A percentile compares a stretch with the other conserved stretches of the same genome.
Evolutionary conservation across 495 filamentous ascomycete genomes (phyloP).

Genomic region (Penicillium dipodomyicola): DNA sequence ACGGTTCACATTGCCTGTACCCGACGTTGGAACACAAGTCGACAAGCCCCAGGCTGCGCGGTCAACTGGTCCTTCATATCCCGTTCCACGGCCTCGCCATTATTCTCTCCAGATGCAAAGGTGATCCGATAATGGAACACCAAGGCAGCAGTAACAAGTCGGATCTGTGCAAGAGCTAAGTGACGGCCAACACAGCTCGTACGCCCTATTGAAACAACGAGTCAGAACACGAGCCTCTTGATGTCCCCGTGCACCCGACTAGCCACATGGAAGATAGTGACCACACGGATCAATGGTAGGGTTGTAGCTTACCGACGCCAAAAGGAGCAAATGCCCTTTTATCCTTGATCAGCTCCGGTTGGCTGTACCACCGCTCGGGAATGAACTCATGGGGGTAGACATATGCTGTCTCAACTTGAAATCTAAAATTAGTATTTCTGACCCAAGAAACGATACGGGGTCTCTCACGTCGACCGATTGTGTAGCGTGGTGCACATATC

Average conservation of each 20-base stretch:
- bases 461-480: slow-evolving; percentile 31
- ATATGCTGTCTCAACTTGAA: slow-evolving; percentile 14
- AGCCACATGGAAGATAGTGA: not conserved
- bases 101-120: slow-evolving; percentile 39
- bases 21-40: slow-evolving; percentile 5
- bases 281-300: no score
- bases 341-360: slow-evolving; percentile 34
- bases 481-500: slow-evolving; percentile 34
- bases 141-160: slow-evolving; percentile 31
- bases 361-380: slow-evolving; percentile 51
- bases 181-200: slow-evolving; percentile 51
- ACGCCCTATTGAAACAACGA: slow-evolving; percentile 33
- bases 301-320: slow-evolving; percentile 28
- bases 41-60: slow-evolving; percentile 24
- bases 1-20: not conserved
- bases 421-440: not conserved
- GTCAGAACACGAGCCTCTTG: not conserved
- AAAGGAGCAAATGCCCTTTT: slow-evolving; percentile 52
- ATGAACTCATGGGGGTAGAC: slow-evolving; percentile 33
- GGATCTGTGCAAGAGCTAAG: slow-evolving; percentile 47
- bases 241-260: not conserved
- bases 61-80: slow-evolving; percentile 47
- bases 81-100: slow-evolving; percentile 32
- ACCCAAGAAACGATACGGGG: not conserved
- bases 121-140: slow-evolving; percentile 31